Evolutionary conservation across 2,329 filamentous ascomycete species (phyloP).

Genomic region (Aspergillus costaricaensis): DNA sequence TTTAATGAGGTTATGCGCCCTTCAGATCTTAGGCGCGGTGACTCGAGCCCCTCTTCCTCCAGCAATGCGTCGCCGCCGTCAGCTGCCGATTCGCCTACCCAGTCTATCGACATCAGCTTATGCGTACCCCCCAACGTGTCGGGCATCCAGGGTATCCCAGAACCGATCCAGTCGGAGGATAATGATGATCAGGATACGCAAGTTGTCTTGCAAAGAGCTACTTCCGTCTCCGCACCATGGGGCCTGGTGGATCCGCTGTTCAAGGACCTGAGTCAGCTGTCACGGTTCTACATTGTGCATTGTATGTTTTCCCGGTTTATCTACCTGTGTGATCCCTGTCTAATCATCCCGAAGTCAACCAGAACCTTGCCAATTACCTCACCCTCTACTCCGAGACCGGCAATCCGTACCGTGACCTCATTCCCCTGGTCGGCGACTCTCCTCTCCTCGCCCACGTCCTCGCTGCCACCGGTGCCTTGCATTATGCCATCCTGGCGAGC

Average conservation of each 20-base stretch:
- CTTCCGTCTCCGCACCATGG: conserved; percentile 36
- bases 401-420: conserved; percentile 53
- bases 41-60: background rate
- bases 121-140: background rate
- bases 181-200: background rate
- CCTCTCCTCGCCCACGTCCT: conserved; percentile 51
- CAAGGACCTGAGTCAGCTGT: conserved; percentile 47
- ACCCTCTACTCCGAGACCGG: conserved; percentile 50
- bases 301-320: conserved; percentile 32
- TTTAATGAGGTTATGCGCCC: conserved; percentile 44
- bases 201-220: conserved; percentile 1
- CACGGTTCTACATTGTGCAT: conserved; percentile 51
- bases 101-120: background rate
- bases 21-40: background rate
- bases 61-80: background rate
- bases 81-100: background rate
- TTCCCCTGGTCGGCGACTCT: conserved; percentile 47
- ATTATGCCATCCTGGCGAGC: conserved; percentile 46
- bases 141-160: background rate
- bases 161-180: conserved; percentile 1
- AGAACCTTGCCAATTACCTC: conserved; percentile 47
- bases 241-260: conserved; percentile 50
- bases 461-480: conserved; percentile 51
- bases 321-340: conserved; percentile 11
- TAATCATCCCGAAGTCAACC: conserved; percentile 33